Base-by-base conservation (phyloP, 2,329 filamentous ascomycete species). In the Aspergillus intermedius region DNA sequence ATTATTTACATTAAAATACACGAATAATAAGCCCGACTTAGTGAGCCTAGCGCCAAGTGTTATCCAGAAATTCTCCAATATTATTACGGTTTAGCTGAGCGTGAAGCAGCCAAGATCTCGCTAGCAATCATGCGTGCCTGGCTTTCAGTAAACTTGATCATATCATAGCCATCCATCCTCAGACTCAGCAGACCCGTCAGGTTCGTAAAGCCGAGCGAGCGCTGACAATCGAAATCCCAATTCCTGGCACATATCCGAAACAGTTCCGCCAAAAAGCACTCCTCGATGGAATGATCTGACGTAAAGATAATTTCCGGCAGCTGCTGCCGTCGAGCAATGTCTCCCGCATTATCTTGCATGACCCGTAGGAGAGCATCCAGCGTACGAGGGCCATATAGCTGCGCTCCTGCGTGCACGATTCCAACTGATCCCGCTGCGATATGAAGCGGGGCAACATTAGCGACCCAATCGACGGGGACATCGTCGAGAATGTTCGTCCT, bases 381-480 rank as follows among this genome's bases (percentile, higher is more conserved):
- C 9, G 35, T 15, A 5, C 35, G n/a, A 5, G 35, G 35, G 12
- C 2, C 19, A 19, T 39, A 39, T 39, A 39, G 10, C 7, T 39
- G n/a, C 35, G 35, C n/a, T 39, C 35, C 25, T 50, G 49, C 51
- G 9, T 59, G 52, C 0, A 59, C 52, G 5, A 58, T 44, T 5
- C 55, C 56, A 1, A 32, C 50, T 0, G 52, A 49, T 3, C 48
- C 48, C 8, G 34, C 12, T 0, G 50, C 50, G 15, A 58, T 15
- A 34, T 59, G 56, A n/a, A 54, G 46, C 1, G 58, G 49, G 13
- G 49, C 54, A 6, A 35, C 44, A 12, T 54, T 53, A 1, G 49
- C 52, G 3, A 56, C 54, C 12, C 53, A 47, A 17, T 59, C 56
- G 17, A 59, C 56, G 3, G 55, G 55, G 10, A 58, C 46, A 28